These are phyloP conservation scores for Akanthomyces uredinophilus DNA, from an alignment of 2,329 filamentous ascomycete species.

Conservation along the genomic window DNA sequence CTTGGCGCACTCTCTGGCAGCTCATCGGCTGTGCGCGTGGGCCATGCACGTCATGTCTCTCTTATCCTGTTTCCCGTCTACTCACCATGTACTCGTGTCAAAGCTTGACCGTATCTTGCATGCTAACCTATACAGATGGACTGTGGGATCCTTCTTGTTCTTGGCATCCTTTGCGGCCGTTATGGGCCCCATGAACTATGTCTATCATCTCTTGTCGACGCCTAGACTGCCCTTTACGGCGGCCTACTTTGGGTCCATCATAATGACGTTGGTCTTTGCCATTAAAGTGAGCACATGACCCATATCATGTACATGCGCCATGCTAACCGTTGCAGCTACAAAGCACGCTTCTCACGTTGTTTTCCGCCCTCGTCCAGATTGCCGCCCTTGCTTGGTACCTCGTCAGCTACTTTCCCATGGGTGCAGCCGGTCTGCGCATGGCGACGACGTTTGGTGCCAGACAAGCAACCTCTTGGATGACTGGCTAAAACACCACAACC, in stretches of 20 bases:
- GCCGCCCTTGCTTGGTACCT: slow-evolving; percentile 86
- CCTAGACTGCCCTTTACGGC: slow-evolving; percentile 86
- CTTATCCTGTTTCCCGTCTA: neutral
- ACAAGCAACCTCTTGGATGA: slow-evolving; percentile 84
- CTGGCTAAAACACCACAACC: slow-evolving; percentile 44
- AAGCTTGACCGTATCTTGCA: neutral
- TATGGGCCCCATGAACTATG: slow-evolving; percentile 83
- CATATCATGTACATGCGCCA: slow-evolving; percentile 8
- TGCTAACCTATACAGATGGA: slow-evolving; percentile 64
- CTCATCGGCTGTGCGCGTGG: neutral
- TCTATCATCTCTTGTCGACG: slow-evolving; percentile 77
- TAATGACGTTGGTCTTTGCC: slow-evolving; percentile 84
- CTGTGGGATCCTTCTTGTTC: slow-evolving; percentile 85
- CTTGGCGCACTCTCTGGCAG: neutral
- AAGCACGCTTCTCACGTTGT: slow-evolving; percentile 76
- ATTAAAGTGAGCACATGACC: slow-evolving; percentile 68
- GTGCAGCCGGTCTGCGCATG: slow-evolving; percentile 78
- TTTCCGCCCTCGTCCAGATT: slow-evolving; percentile 79
- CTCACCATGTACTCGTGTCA: neutral
- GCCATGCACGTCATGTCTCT: slow-evolving; percentile 23
- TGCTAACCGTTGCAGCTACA: slow-evolving; percentile 56
- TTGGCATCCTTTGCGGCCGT: slow-evolving; percentile 87
- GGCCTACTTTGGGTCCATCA: slow-evolving; percentile 91
- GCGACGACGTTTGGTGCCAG: slow-evolving; percentile 81
- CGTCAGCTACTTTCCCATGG: slow-evolving; percentile 97